Evolutionary conservation across 352 stramenopile genomes (phyloP).

Genomic region (Globisporangium nunn): DNA sequence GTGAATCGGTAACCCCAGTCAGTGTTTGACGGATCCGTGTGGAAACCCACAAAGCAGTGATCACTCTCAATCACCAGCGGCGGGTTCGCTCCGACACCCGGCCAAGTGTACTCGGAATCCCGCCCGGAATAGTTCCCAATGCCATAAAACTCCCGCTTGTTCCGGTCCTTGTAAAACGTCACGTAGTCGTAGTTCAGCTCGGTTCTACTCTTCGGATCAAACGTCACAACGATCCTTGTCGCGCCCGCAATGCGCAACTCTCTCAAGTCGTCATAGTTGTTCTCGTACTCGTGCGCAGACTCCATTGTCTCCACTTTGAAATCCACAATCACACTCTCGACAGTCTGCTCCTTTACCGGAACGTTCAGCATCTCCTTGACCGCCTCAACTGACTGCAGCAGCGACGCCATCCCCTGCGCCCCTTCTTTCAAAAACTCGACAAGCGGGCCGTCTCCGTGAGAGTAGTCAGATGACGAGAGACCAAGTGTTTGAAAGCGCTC

Average conservation of each 20-base stretch:
- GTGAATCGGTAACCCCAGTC: slow-evolving; percentile 82
- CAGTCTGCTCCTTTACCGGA: slow-evolving; percentile 15
- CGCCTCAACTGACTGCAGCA: slow-evolving; percentile 29
- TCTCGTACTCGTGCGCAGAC: slow-evolving; percentile 76
- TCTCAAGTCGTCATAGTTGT: slow-evolving; percentile 63
- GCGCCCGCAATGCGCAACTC: slow-evolving; percentile 75
- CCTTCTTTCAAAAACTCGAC: slow-evolving; percentile 19
- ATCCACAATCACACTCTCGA: slow-evolving; percentile 39
- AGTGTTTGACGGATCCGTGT: slow-evolving; percentile 79
- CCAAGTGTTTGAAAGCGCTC: slow-evolving; percentile 13
- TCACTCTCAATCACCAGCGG: slow-evolving; percentile 74
- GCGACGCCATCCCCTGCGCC: slow-evolving; percentile 18
- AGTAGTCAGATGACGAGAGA: neutral
- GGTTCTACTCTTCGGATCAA: slow-evolving; percentile 70
- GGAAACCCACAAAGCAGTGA: slow-evolving; percentile 78
- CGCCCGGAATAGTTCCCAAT: slow-evolving; percentile 67
- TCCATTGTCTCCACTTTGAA: slow-evolving; percentile 59
- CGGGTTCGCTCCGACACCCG: slow-evolving; percentile 50
- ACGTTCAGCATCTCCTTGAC: slow-evolving; percentile 27
- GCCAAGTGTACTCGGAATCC: slow-evolving; percentile 76
- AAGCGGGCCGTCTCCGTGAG: neutral
- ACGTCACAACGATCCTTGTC: slow-evolving; percentile 65
- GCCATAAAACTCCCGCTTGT: slow-evolving; percentile 52
- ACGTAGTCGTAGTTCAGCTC: slow-evolving; percentile 88
- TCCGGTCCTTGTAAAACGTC: slow-evolving; percentile 76